Evolutionary conservation across 2,329 filamentous ascomycete species (phyloP).

Genomic region (Ophiostoma fasciatum): DNA sequence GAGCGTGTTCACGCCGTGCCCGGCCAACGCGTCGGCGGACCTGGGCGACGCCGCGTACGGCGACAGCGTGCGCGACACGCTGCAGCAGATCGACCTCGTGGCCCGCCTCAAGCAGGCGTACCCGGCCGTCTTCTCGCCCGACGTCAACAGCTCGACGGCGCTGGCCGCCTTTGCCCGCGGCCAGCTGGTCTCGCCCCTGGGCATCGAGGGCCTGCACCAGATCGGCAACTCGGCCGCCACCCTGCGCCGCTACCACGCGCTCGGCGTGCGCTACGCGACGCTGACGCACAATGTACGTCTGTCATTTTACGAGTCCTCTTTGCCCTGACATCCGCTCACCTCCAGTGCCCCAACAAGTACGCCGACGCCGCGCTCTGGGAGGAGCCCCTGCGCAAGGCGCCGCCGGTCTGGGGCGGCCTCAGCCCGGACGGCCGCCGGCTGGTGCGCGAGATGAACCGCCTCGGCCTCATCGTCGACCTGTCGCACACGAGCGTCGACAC

Average conservation of each 20-base stretch:
- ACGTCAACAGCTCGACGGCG: constrained; percentile 43
- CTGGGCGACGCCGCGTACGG: constrained; percentile 61
- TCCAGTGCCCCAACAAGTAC: constrained; percentile 65
- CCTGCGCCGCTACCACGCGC: constrained; percentile 56
- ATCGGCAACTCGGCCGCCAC: constrained; percentile 74
- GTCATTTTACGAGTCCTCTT: too few species aligned
- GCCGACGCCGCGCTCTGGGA: constrained; percentile 67
- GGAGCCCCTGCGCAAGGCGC: constrained; percentile 28
- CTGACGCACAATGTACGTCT: constrained; percentile 58
- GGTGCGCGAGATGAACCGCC: constrained; percentile 79
- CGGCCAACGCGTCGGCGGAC: constrained; percentile 52
- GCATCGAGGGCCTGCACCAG: constrained; percentile 81
- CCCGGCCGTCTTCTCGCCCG: constrained; percentile 53
- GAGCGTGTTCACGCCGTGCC: constrained; percentile 74
- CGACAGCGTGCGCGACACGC: constrained; percentile 36
- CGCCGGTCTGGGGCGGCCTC: constrained; percentile 56
- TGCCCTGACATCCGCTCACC: too few species aligned
- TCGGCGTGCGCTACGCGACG: constrained; percentile 79
- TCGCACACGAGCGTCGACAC: constrained; percentile 65
- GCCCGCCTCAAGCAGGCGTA: constrained; percentile 47
- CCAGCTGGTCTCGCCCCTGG: constrained; percentile 62
- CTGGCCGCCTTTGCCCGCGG: constrained; percentile 40
- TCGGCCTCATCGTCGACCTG: constrained; percentile 89
- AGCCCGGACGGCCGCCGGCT: constrained; percentile 53
- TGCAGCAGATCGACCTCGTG: constrained; percentile 63